Base-by-base conservation (phyloP, 2,329 filamentous ascomycete species). In the Hymenoscyphus fructigenus region DNA sequence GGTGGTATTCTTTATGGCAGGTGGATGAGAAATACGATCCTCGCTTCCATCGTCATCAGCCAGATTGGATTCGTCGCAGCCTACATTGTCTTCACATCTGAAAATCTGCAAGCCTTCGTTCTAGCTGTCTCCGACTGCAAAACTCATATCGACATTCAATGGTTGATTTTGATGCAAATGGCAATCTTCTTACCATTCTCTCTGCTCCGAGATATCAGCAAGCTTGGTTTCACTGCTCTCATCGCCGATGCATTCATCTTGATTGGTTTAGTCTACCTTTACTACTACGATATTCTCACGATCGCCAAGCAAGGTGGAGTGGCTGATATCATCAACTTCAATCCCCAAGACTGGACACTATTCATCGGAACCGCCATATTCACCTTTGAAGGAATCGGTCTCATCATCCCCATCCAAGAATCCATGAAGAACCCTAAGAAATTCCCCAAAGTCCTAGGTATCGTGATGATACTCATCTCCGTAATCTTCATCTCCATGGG, bases 321-420 rank as follows among this genome's bases (percentile, higher is more conserved):
- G 28, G 85, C 92, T 5, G 95, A 99, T 76, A 93, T 98, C 74
- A 86, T 91, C 71, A 84, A 90, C 74, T 98, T 99, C 84, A 99
- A 99, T 80, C 79, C 89, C 50, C 87, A 90, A 66, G 90, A 93
- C 76, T 99, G 96, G 95, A 97, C 95, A 0, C 84, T 99, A 4
- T 98, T 99, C 77, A 99, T 99, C 72, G 96, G 95, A 67, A 99
- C 96, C 0, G 95, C 96, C 32, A 98, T 99, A 76, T 99, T 99
- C 80, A 98, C 95, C 0, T 99, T 98, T 75, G 95, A 99, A 76
- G 95, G 95, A 32, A 96, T 99, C 67, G 96, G 95, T 14, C 86
- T 99, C 59, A 96, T 99, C 77, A 97, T 99, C 68, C 95, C 96
- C 0, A 97, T 99, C 66, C 96, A 99, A 78, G 93, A 96, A 74